Base-by-base conservation (phyloP, 2,329 filamentous ascomycete genomes). In the Diaporthe aspalathi region DNA sequence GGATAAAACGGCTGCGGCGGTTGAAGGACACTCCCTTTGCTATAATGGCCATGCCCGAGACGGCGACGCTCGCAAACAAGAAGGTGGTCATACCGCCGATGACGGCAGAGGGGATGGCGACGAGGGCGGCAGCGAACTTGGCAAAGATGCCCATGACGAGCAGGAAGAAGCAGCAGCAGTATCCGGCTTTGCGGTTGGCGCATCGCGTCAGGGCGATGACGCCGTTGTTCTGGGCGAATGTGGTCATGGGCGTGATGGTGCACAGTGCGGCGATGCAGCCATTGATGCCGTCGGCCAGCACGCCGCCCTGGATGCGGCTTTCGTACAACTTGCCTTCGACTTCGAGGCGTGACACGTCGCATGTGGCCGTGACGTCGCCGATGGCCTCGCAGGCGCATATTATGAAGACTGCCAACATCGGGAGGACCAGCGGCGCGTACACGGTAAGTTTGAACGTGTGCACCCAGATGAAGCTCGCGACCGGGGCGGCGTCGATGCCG, bases 201-300 rank as follows among this genome's bases (percentile, higher is more conserved):
- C 93, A 95, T 20, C 93, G 88, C 0, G 93, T 96, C 54, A 96
- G 85, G 0, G 93, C 92, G 73, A 96, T 95, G 66, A 95, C 92
- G 45, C 93, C 93, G 79, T 95, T 95, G 83, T 95, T 95, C 80
- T 95, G 93, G 0, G 93, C 93, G 75, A 95, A 95, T 0, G 91
- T 92, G 1, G 90, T 91, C 89, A 95, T 93, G 38, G 93, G 93
- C 0, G 92, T 93, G 75, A 94, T 93, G 60, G 93, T 95, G 83
- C 91, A 92, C 40, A 96, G 87, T 0, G 90, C 92, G 20, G 93
- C 92, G 20, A 95, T 83, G 74, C 94, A 83, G 45, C 93, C 92
- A 76, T 93, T 94, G 65, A 94, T 75, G 0, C 93, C 93, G 75
- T 96, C 94, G 0, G 93, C 92, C 4, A 96, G 81, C 20, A 95